These are phyloP conservation scores for Pseudogymnoascus sp. DNA, from an alignment of 2,329 filamentous ascomycete species.

Conservation along the genomic window DNA sequence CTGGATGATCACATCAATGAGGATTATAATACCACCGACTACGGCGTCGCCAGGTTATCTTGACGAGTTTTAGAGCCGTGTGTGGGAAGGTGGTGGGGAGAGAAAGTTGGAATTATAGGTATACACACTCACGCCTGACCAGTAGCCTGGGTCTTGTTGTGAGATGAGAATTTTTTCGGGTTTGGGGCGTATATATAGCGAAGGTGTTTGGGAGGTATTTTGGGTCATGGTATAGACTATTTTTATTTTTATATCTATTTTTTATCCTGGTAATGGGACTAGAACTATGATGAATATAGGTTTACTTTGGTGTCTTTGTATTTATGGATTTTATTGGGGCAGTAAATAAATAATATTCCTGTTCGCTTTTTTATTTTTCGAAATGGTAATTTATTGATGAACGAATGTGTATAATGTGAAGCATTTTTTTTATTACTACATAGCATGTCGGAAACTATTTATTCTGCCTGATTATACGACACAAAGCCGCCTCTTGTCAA, in stretches of 20 bases:
- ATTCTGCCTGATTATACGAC: neutral
- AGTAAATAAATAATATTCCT: neutral
- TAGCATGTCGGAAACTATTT: neutral
- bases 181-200: neutral
- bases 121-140: neutral
- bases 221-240: constrained; percentile 1
- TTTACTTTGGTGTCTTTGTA: neutral
- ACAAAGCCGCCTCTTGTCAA: neutral
- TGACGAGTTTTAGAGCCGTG: neutral
- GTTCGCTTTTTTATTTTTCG: neutral
- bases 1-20: neutral
- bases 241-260: neutral
- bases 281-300: neutral
- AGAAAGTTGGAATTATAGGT: neutral
- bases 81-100: neutral
- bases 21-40: neutral
- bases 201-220: neutral
- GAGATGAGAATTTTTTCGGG: neutral
- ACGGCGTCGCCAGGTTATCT: neutral
- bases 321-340: neutral
- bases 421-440: neutral
- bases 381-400: neutral
- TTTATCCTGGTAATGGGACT: neutral
- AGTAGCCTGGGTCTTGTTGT: neutral
- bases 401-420: neutral